Evolutionary conservation across 352 stramenopile species (phyloP), one percentile per base, ranked within the genome.

Genomic region (Peronosclerospora sorghi): DNA sequence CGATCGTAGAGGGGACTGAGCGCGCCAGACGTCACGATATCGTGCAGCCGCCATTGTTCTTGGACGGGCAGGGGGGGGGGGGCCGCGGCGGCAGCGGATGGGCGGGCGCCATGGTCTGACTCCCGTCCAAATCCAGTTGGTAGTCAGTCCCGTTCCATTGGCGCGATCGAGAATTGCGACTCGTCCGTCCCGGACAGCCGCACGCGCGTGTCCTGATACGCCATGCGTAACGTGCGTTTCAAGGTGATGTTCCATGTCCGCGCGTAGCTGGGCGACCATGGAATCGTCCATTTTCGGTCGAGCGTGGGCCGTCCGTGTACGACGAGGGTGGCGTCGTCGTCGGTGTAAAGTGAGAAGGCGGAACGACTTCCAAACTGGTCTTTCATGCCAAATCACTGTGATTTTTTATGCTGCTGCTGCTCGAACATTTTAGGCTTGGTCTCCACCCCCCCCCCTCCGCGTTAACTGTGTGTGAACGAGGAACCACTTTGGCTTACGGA

Each of bases 121-220:
- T 68, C 0, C 58, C 49, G 29, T 75, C 68, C 17, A 74, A 83
- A 32, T 69, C 41, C 17, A 62, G 56, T 28, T 57, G 53, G 39
- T 83, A 80, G 54, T 80, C 68, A 7, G n/a, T n/a, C n/a, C n/a
- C 63, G 71, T 35, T 66, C 54, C 12, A 58, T 15, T 5, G 58
- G 54, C 4, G 62, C 62, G 12, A 72, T 59, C 2, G 56, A 65
- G 15, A 65, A 65, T 17, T 54, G 38, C 0, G 56, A 65, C 6
- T 65, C 56, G 12, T 65, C 52, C 8, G 30, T 44, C 7, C 56
- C 56, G 0, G 51, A 28, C 18, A 54, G 45, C 14, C 41, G 43
- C 26, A 28, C 35, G 13, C 39, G 52, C 10, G 56, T 65, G 9
- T 58, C 52, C 23, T 41, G 32, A 0, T 59, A 30, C 2, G 51